These are phyloP conservation scores for Apium graveolens DNA, from an alignment of 129 eudicot genomes.

Conservation along the genomic window DNA sequence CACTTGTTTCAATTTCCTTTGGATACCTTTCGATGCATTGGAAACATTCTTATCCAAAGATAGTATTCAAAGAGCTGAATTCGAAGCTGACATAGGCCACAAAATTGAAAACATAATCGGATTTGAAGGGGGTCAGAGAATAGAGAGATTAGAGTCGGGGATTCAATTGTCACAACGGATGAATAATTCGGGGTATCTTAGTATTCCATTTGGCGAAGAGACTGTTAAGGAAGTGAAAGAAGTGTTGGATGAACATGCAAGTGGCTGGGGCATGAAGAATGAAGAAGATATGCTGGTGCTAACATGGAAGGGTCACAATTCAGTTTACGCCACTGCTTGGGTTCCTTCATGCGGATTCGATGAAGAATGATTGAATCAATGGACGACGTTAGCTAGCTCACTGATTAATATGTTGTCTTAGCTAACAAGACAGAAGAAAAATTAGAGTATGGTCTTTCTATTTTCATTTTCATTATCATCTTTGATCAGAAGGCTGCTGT, in stretches of 20 bases:
- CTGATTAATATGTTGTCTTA: neutral
- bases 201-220: slow-evolving; percentile 59
- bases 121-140: slow-evolving; percentile 56
- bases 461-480: slow-evolving; percentile 3
- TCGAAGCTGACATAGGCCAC: slow-evolving; percentile 65
- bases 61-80: slow-evolving; percentile 57
- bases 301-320: slow-evolving; percentile 83
- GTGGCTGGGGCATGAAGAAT: slow-evolving; percentile 86
- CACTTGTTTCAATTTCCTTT: slow-evolving; percentile 59
- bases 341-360: slow-evolving; percentile 44
- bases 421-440: slow-evolving; percentile 2
- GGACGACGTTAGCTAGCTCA: slow-evolving; percentile 10
- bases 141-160: slow-evolving; percentile 62
- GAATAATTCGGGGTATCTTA: slow-evolving; percentile 39
- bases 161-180: slow-evolving; percentile 47
- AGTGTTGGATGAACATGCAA: slow-evolving; percentile 85
- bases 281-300: slow-evolving; percentile 65
- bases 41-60: slow-evolving; percentile 82
- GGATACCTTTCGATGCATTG: slow-evolving; percentile 81
- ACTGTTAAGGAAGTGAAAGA: slow-evolving; percentile 51
- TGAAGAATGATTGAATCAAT: slow-evolving; percentile 11
- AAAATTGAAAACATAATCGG: slow-evolving; percentile 67
- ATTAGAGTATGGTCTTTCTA: neutral
- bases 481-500: slow-evolving; percentile 27
- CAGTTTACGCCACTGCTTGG: slow-evolving; percentile 65